These are phyloP conservation scores for Hypoxylon intermedium DNA, from an alignment of 495 filamentous ascomycete species.

Conservation along the genomic window DNA sequence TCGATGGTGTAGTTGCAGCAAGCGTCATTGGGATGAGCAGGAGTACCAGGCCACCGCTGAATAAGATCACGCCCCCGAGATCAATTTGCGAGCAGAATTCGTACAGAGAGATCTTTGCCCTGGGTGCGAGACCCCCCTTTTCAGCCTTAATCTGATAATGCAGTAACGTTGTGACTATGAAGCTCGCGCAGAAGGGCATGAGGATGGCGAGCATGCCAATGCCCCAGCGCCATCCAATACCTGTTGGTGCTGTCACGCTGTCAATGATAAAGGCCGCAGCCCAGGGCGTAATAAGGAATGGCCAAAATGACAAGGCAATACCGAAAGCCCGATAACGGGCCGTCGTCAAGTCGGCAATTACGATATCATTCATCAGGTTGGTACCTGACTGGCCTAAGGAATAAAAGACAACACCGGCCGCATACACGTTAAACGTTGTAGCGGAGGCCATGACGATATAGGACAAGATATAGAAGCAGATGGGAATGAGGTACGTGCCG, in stretches of 20 bases:
- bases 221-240: conserved; percentile 60
- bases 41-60: conserved; percentile 48
- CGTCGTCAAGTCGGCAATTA: conserved; percentile 56
- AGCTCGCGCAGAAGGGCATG: conserved; percentile 56
- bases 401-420: conserved; percentile 55
- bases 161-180: conserved; percentile 55
- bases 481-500: conserved; percentile 54
- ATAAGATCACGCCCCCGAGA: conserved; percentile 52
- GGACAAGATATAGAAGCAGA: conserved; percentile 53
- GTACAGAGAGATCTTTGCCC: conserved; percentile 43
- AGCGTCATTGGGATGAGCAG: conserved; percentile 47
- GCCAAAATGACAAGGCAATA: conserved; percentile 54
- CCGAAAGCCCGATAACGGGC: conserved; percentile 56
- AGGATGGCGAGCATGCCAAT: conserved; percentile 60
- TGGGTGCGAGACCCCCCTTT: conserved; percentile 42
- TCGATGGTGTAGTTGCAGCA: conserved; percentile 42
- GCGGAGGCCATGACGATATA: conserved; percentile 58
- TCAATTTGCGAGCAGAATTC: conserved; percentile 58
- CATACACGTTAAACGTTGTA: conserved; percentile 51
- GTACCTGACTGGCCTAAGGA: conserved; percentile 55
- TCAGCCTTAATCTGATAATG: conserved; percentile 51
- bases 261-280: conserved; percentile 53
- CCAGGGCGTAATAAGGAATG: conserved; percentile 57
- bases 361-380: conserved; percentile 55
- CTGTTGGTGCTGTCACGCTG: conserved; percentile 47